Conservation (phyloP, 176 grass and related monocot genomes). For the Aegilops bicornis region DNA sequence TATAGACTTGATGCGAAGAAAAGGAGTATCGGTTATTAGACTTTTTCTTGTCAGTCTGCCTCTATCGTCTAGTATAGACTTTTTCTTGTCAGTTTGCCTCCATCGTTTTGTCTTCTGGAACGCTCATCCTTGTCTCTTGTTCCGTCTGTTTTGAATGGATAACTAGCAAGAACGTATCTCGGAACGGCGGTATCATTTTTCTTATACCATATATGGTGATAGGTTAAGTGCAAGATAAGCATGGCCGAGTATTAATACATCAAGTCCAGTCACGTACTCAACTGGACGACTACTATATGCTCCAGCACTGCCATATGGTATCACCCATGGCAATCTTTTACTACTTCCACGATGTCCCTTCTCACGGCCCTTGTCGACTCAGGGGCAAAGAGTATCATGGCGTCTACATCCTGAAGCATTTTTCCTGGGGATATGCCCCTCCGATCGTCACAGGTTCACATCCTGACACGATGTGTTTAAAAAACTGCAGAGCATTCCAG, state of each 20-base stretch:
- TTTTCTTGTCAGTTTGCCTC: background rate
- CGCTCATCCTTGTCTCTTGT: background rate
- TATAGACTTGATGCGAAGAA: too few species aligned
- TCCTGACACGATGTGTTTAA: background rate
- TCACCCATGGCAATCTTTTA: background rate
- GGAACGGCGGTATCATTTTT: background rate
- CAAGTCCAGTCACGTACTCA: background rate
- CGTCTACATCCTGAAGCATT: background rate
- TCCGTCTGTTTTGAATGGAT: background rate
- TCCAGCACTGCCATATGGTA: background rate
- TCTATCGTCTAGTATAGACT: background rate
- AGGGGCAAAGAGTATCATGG: background rate
- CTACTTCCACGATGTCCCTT: background rate
- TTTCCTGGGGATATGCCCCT: background rate
- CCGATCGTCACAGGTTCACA: background rate
- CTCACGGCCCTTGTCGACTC: background rate
- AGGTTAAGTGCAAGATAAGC: conserved; percentile 44
- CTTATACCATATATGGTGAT: background rate
- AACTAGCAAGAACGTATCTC: conserved; percentile 29
- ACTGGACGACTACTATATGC: background rate
- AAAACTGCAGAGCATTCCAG: conserved; percentile 70
- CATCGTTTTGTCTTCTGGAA: background rate
- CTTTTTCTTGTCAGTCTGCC: too few species aligned
- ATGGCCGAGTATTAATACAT: conserved; percentile 21
- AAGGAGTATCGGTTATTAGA: too few species aligned